Percentiles rank a stretch among this genome's conserved stretches.
phyloP scores from a whole-genome alignment of 1,284 basidiomycete genomes.

The Limonomyces culmigenus region DNA sequence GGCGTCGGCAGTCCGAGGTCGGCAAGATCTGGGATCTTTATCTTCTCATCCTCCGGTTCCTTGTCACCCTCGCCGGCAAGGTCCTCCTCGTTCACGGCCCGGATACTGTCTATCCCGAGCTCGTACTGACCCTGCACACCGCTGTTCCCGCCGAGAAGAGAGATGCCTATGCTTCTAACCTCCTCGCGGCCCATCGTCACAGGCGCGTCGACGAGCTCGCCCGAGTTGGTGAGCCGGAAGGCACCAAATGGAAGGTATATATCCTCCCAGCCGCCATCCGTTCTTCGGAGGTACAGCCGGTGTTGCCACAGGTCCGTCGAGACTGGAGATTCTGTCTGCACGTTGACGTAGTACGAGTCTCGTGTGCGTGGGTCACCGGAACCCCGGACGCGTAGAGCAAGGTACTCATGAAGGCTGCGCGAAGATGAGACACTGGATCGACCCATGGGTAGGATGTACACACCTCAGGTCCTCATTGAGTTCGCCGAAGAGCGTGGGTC shows the following conservation, averaged over 20 bases:
- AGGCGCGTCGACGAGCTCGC: slow-evolving; percentile 52
- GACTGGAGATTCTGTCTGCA: slow-evolving; percentile 72
- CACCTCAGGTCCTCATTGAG: slow-evolving; percentile 67
- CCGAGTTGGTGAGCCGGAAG: slow-evolving; percentile 75
- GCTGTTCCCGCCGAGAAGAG: slow-evolving; percentile 65
- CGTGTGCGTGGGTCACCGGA: slow-evolving; percentile 53
- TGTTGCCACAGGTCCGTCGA: slow-evolving; percentile 82
- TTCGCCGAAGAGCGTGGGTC: slow-evolving; percentile 69
- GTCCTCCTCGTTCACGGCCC: slow-evolving; percentile 39
- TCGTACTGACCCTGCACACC: slow-evolving; percentile 57
- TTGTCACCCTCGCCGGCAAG: too few species aligned
- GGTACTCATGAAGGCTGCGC: slow-evolving; percentile 41
- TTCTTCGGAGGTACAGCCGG: slow-evolving; percentile 57
- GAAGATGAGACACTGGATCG: too few species aligned
- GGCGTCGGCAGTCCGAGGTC: too few species aligned
- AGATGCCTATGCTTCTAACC: slow-evolving; percentile 70
- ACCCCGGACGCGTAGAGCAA: slow-evolving; percentile 61
- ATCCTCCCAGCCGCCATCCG: slow-evolving; percentile 71
- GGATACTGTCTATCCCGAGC: slow-evolving; percentile 57
- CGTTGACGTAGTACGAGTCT: slow-evolving; percentile 74
- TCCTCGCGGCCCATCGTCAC: slow-evolving; percentile 63
- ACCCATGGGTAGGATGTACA: too few species aligned
- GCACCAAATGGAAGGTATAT: slow-evolving; percentile 72
- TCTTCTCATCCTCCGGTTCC: background rate
- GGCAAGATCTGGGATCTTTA: background rate